Percentiles rank a stretch among this genome's conserved stretches.
phyloP scores from a whole-genome alignment of 768 basidiomycete genomes.

The Boletus sp. region DNA sequence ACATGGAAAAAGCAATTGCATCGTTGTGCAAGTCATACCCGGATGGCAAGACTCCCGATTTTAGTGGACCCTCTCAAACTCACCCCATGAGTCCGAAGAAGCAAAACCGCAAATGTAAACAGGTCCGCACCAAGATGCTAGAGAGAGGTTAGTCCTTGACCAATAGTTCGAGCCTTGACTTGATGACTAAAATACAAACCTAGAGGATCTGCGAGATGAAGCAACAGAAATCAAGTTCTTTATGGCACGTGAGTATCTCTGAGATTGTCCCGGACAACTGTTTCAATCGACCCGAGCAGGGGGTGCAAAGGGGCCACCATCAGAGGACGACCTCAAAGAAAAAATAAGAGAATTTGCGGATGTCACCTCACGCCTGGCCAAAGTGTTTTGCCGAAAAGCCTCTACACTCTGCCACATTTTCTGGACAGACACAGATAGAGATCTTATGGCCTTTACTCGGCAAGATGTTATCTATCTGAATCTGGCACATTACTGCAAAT shows the following conservation, averaged over 20 bases:
- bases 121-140: background rate
- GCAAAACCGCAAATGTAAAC: constrained; percentile 3
- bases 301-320: background rate
- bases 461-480: constrained; percentile 4
- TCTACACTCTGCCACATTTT: constrained; percentile 7
- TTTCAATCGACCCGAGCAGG: background rate
- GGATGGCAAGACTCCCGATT: background rate
- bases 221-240: constrained; percentile 3
- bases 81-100: background rate
- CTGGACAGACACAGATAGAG: constrained; percentile 14
- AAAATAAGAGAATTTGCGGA: background rate
- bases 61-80: background rate
- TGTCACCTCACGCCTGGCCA: constrained; percentile 1
- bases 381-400: background rate
- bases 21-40: background rate
- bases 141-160: background rate
- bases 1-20: background rate
- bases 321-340: background rate
- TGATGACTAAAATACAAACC: background rate
- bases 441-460: constrained; percentile 19
- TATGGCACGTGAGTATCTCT: constrained; percentile 9
- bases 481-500: constrained; percentile 9
- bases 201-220: background rate
- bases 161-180: too few species aligned
- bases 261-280: too few species aligned